phyloP scores from a whole-genome alignment of 1,284 basidiomycete species.

The Puccinia triticina region DNA sequence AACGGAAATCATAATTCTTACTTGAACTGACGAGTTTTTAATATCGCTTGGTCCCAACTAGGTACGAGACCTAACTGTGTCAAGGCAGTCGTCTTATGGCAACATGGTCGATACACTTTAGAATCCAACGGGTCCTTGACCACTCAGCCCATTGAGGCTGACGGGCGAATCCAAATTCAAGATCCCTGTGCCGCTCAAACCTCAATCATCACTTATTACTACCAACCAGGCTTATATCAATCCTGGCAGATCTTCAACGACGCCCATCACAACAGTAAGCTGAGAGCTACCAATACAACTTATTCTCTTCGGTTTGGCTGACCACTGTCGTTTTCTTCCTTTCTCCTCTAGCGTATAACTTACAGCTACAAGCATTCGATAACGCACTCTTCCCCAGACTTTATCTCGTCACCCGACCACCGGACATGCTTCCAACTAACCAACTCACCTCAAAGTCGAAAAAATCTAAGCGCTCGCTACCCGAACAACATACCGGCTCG shows the following conservation, averaged over 20 bases:
- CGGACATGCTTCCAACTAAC: slow-evolving; percentile 40
- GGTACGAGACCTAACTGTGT: slow-evolving; percentile 57
- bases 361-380: slow-evolving; percentile 49
- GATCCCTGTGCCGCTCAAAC: slow-evolving; percentile 53
- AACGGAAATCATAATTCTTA: too few relatives aligned
- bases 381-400: slow-evolving; percentile 43
- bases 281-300: neutral
- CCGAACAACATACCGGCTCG: neutral
- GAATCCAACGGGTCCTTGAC: slow-evolving; percentile 55
- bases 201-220: slow-evolving; percentile 52
- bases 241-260: slow-evolving; percentile 49
- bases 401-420: slow-evolving; percentile 38
- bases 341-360: slow-evolving; percentile 39
- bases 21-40: neutral
- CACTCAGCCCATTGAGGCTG: slow-evolving; percentile 54
- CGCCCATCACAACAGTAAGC: slow-evolving; percentile 45
- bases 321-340: neutral
- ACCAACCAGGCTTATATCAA: slow-evolving; percentile 51
- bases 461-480: slow-evolving; percentile 33
- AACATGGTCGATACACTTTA: slow-evolving; percentile 59
- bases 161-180: slow-evolving; percentile 54
- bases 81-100: slow-evolving; percentile 58
- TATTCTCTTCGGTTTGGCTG: too few relatives aligned
- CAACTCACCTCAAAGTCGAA: slow-evolving; percentile 33
- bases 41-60: neutral